phyloP scores from a whole-genome alignment of 2,329 filamentous ascomycete genomes.

The Neophaeococcomyces mojaviensis region DNA sequence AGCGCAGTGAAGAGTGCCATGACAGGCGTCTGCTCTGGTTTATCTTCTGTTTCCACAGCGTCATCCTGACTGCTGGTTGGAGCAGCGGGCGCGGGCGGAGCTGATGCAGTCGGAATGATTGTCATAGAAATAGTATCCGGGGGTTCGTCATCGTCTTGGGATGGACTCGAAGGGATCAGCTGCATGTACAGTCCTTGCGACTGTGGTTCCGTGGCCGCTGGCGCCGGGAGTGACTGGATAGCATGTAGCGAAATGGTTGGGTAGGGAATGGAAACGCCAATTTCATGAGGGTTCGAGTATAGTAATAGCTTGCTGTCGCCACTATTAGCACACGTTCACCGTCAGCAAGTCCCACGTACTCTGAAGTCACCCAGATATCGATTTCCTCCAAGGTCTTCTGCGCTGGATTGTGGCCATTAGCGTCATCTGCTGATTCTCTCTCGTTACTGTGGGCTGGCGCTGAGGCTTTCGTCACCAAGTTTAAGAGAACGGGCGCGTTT shows the following conservation, averaged over 20 bases:
- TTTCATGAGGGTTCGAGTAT: slow-evolving; percentile 29
- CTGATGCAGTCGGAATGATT: slow-evolving; percentile 31
- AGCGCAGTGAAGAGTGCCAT: slow-evolving; percentile 38
- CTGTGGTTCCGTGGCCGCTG: slow-evolving; percentile 23
- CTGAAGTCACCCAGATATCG: slow-evolving; percentile 42
- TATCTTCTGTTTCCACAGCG: slow-evolving; percentile 25
- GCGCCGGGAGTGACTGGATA: slow-evolving; percentile 37
- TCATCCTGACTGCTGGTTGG: slow-evolving; percentile 15
- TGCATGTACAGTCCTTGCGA: slow-evolving; percentile 44
- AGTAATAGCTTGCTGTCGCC: slow-evolving; percentile 37
- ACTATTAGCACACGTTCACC: slow-evolving; percentile 5
- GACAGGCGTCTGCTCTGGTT: slow-evolving; percentile 31
- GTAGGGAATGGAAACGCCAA: slow-evolving; percentile 41
- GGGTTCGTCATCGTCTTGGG: slow-evolving; percentile 28
- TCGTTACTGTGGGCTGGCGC: slow-evolving; percentile 13
- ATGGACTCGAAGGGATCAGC: slow-evolving; percentile 28
- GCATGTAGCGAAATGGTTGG: slow-evolving; percentile 43
- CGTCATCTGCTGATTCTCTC: slow-evolving; percentile 6
- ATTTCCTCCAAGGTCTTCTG: slow-evolving; percentile 32
- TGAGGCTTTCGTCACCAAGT: slow-evolving; percentile 11
- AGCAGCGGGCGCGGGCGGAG: slow-evolving; percentile 12
- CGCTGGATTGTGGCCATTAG: slow-evolving; percentile 5
- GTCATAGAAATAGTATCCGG: slow-evolving; percentile 38
- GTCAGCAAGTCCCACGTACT: slow-evolving; percentile 27
- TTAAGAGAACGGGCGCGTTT: slow-evolving; percentile 28